These are phyloP conservation scores for Marchantia polymorpha DNA, from an alignment of 225 moss, liverwort and hornwort genomes.

Conservation along the genomic window DNA sequence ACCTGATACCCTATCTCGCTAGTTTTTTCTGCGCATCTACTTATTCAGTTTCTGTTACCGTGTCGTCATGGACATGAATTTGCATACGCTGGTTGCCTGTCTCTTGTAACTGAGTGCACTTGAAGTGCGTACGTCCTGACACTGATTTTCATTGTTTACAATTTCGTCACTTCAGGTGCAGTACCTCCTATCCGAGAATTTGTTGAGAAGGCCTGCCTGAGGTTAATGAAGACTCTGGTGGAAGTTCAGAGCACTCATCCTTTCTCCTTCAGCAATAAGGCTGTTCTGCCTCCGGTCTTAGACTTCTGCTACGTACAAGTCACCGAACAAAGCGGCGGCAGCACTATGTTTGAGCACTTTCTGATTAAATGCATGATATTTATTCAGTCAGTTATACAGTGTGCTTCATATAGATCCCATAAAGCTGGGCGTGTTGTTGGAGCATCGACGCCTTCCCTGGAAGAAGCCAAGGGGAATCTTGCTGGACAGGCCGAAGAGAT, in stretches of 20 bases:
- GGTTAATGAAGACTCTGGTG: constrained; percentile 94
- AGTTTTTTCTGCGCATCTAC: too few relatives aligned
- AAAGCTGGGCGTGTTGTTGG: constrained; percentile 91
- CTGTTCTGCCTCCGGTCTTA: constrained; percentile 78
- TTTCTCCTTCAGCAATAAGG: constrained; percentile 94
- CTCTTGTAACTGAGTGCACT: neutral
- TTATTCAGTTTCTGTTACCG: too few relatives aligned
- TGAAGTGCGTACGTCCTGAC: too few relatives aligned
- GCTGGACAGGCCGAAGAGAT: constrained; percentile 95
- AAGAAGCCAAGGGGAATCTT: constrained; percentile 86
- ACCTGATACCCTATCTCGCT: too few relatives aligned
- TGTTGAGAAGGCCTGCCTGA: constrained; percentile 92
- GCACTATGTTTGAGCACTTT: constrained; percentile 69
- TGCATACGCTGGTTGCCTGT: neutral
- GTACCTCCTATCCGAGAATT: constrained; percentile 68
- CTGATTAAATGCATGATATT: constrained; percentile 91
- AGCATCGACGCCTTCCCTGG: constrained; percentile 65
- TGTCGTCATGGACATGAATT: neutral
- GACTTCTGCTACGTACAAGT: constrained; percentile 93
- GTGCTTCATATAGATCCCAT: constrained; percentile 78
- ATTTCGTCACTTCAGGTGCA: constrained; percentile 47
- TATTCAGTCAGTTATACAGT: constrained; percentile 86
- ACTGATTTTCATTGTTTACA: neutral
- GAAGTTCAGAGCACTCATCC: constrained; percentile 97
- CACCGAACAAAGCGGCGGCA: constrained; percentile 62